Conservation (phyloP, 208 protist genomes). For the Herpetomonas samuelpessoai region DNA sequence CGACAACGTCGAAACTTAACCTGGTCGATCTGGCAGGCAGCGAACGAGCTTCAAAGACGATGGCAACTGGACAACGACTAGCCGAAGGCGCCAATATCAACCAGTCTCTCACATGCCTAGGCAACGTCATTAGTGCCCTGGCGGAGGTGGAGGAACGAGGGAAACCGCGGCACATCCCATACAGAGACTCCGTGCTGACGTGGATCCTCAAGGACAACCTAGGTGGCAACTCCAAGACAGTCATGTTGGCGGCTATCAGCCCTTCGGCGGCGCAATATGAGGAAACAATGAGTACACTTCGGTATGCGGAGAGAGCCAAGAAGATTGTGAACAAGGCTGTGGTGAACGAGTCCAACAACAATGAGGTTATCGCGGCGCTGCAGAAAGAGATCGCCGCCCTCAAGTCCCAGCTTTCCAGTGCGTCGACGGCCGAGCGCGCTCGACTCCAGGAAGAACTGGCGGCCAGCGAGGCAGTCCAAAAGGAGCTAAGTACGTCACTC, state of each 20-base stretch:
- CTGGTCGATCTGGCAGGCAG: conserved; percentile 84
- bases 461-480: conserved; percentile 68
- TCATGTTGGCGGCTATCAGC: conserved; percentile 72
- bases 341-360: conserved; percentile 87
- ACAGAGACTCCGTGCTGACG: conserved; percentile 88
- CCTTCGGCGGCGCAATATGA: conserved; percentile 55
- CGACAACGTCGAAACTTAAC: conserved; percentile 63
- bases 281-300: conserved; percentile 78
- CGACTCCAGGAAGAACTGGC: conserved; percentile 55
- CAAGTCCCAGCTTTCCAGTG: conserved; percentile 44
- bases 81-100: conserved; percentile 87
- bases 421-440: conserved; percentile 43
- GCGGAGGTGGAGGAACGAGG: conserved; percentile 36
- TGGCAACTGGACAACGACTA: conserved; percentile 68
- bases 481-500: conserved; percentile 61
- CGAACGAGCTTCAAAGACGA: conserved; percentile 82
- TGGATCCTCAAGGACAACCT: conserved; percentile 82
- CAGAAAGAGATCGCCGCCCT: conserved; percentile 67
- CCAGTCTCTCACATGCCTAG: conserved; percentile 51
- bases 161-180: conserved; percentile 70
- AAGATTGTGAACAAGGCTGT: conserved; percentile 86
- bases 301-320: conserved; percentile 71
- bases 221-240: conserved; percentile 94
- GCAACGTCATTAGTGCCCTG: conserved; percentile 51
- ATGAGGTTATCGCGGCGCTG: conserved; percentile 68